These are phyloP conservation scores for Juncus inflexus DNA, from an alignment of 176 grass and related monocot genomes.

Conservation along the genomic window DNA sequence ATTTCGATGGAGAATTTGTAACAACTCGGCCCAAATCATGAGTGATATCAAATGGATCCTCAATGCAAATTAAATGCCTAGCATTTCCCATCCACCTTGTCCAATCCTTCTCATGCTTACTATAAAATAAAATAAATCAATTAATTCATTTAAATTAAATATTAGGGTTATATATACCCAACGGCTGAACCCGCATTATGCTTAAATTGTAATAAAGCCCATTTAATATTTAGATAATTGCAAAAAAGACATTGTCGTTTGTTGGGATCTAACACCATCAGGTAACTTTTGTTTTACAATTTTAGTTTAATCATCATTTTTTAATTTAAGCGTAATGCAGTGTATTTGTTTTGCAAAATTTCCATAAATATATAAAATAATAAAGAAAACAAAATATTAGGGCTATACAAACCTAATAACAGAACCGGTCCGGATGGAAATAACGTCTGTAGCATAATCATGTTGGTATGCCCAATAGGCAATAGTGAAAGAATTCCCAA, in stretches of 20 bases:
- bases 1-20: conserved; percentile 74
- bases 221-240: no score
- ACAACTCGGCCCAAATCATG: conserved; percentile 94
- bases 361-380: no score
- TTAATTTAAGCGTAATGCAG: no score
- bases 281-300: no score
- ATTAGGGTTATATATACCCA: no score
- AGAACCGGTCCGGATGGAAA: conserved; percentile 85
- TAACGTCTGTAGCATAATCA: conserved; percentile 83
- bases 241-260: no score
- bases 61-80: conserved; percentile 96
- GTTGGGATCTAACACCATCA: no score
- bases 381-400: neutral
- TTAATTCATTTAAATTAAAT: no score
- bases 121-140: conserved; percentile 36
- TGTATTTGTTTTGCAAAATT: no score
- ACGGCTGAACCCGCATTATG: no score
- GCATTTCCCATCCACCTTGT: conserved; percentile 84
- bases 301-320: no score
- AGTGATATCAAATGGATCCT: conserved; percentile 79
- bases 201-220: no score
- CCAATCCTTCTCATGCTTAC: conserved; percentile 86
- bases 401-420: conserved; percentile 52
- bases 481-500: conserved; percentile 97
- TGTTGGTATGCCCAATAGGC: conserved; percentile 96